Conservation (phyloP, 495 filamentous ascomycete genomes). For the Penicillium salamii region DNA sequence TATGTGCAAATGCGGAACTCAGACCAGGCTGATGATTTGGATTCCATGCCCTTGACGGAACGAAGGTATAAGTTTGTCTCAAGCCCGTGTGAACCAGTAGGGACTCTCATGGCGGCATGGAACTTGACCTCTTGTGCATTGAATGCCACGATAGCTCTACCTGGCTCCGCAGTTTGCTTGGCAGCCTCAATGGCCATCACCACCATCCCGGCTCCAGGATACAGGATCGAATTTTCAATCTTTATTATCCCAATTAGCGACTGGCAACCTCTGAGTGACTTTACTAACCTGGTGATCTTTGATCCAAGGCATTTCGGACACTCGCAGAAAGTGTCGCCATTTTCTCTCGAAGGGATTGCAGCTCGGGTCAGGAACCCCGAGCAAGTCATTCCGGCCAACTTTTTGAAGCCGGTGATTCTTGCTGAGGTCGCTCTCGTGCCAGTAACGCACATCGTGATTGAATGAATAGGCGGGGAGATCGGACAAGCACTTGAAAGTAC, state of each 20-base stretch:
- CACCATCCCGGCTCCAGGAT: constrained; percentile 37
- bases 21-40: constrained; percentile 7
- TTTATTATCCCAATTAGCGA: background rate
- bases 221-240: constrained; percentile 20
- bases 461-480: constrained; percentile 41
- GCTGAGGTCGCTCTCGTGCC: constrained; percentile 2
- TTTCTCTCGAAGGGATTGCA: constrained; percentile 11
- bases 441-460: constrained; percentile 23
- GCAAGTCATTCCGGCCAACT: constrained; percentile 15
- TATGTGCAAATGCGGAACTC: constrained; percentile 19
- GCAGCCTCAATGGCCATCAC: constrained; percentile 40
- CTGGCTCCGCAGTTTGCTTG: constrained; percentile 4
- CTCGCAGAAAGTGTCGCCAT: constrained; percentile 29
- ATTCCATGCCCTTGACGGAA: background rate
- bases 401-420: constrained; percentile 8
- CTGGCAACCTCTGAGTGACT: too few species aligned
- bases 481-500: constrained; percentile 1
- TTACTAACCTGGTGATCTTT: constrained; percentile 27
- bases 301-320: constrained; percentile 35
- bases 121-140: constrained; percentile 28
- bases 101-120: constrained; percentile 29
- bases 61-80: constrained; percentile 34
- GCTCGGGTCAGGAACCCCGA: constrained; percentile 19
- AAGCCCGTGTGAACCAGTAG: constrained; percentile 24
- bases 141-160: constrained; percentile 14